Conservation (phyloP, 192 early-diverging fungal species). For the Podila epigama region DNA sequence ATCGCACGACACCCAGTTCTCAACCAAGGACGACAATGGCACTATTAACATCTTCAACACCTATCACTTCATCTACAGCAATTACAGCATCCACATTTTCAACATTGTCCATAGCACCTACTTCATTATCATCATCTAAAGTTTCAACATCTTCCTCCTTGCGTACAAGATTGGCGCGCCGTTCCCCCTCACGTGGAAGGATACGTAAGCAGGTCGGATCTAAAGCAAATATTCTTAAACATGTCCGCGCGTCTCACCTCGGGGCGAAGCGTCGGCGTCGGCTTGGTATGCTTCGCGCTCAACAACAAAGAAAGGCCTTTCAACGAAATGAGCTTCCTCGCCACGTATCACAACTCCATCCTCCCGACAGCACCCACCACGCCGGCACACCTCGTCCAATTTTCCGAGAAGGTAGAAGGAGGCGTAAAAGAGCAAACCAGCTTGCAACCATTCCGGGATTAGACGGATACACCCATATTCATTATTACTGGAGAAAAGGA, state of each 20-base stretch:
- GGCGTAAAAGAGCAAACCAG: neutral
- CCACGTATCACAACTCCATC: conserved; percentile 14
- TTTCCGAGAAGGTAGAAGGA: neutral
- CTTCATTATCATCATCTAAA: too few relatives aligned
- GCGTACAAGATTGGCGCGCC: too few relatives aligned
- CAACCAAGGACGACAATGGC: neutral
- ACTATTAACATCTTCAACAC: neutral
- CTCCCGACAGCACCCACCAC: neutral
- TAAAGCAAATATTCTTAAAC: neutral
- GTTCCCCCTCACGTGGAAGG: too few relatives aligned
- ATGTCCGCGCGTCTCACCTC: neutral
- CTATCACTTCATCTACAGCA: neutral
- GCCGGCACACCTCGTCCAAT: neutral
- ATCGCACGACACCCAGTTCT: too few relatives aligned
- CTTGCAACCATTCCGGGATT: neutral
- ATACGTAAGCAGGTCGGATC: too few relatives aligned
- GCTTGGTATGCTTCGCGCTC: conserved; percentile 10
- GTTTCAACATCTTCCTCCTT: too few relatives aligned
- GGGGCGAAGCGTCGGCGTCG: conserved; percentile 7
- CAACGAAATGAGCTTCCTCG: conserved; percentile 7
- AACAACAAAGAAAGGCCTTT: neutral
- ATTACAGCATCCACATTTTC: neutral
- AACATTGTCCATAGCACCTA: too few relatives aligned
- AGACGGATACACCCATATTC: conserved; percentile 19
- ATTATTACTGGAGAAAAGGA: conserved; percentile 8